Percentiles rank a stretch among this genome's conserved stretches.
Evolutionary conservation across 2,329 filamentous ascomycete species (phyloP).

Genomic region (Aureobasidium musti): DNA sequence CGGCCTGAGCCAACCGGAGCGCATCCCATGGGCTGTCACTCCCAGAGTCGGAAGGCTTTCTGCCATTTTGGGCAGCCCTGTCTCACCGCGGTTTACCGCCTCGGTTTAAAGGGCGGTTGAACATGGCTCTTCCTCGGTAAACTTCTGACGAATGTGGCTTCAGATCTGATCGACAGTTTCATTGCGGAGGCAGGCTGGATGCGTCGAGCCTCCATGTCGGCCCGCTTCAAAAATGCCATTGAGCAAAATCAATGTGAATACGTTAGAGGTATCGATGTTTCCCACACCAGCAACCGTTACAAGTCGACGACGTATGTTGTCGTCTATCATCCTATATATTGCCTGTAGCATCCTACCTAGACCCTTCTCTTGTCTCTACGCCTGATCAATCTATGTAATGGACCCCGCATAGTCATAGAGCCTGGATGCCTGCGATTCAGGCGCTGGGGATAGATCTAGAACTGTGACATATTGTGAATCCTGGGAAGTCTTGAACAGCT

Average conservation of each 20-base stretch:
- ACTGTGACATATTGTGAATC: neutral
- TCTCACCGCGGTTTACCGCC: slow-evolving; percentile 23
- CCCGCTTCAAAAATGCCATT: neutral
- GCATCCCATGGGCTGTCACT: neutral
- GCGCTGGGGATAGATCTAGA: slow-evolving; percentile 16
- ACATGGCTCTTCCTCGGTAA: slow-evolving; percentile 22
- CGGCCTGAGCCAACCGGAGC: neutral
- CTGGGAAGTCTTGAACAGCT: neutral
- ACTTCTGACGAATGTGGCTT: slow-evolving; percentile 21
- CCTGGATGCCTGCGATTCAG: neutral
- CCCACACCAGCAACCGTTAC: slow-evolving; percentile 11
- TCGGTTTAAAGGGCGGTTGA: slow-evolving; percentile 15
- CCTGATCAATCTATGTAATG: neutral
- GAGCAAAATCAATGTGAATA: neutral
- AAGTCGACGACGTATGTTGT: slow-evolving; percentile 15
- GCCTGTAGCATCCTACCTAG: slow-evolving; percentile 13
- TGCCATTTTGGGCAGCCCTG: neutral
- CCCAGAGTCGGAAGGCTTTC: neutral
- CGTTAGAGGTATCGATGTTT: neutral
- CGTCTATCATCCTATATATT: slow-evolving; percentile 20
- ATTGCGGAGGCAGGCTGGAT: slow-evolving; percentile 16
- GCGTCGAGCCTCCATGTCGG: slow-evolving; percentile 22
- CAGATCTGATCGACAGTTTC: slow-evolving; percentile 9
- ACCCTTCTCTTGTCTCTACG: slow-evolving; percentile 1
- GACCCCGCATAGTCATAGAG: slow-evolving; percentile 8